Evolutionary conservation across 768 basidiomycete species (phyloP).

Genomic region (Omphalotus guepiniiformis): DNA sequence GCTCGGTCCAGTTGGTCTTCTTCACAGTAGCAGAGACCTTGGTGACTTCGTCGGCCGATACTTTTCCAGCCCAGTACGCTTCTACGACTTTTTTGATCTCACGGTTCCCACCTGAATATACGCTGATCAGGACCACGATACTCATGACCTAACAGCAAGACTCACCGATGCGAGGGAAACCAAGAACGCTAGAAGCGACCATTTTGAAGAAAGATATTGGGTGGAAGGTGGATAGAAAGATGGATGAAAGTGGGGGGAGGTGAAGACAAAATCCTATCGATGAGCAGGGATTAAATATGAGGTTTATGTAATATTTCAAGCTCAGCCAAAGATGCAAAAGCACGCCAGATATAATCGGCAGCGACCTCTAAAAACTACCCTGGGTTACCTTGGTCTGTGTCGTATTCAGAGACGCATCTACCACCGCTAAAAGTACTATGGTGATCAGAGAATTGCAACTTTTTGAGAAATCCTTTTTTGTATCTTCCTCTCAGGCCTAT

Average conservation of each 20-base stretch:
- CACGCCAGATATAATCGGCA: too few relatives aligned
- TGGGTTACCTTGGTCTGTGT: too few relatives aligned
- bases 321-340: too few relatives aligned
- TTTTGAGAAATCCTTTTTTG: too few relatives aligned
- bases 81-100: constrained; percentile 81
- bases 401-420: too few relatives aligned
- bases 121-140: not conserved
- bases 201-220: constrained; percentile 22
- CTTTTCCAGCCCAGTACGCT: constrained; percentile 76
- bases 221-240: not conserved
- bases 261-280: not conserved
- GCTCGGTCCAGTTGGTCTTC: constrained; percentile 59
- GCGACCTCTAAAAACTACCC: too few relatives aligned
- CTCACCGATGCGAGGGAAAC: constrained; percentile 64
- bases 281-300: too few relatives aligned
- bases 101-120: constrained; percentile 54
- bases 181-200: constrained; percentile 60
- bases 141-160: constrained; percentile 5
- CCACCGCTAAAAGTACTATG: too few relatives aligned
- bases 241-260: not conserved
- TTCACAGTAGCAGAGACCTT: constrained; percentile 62
- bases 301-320: too few relatives aligned
- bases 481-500: too few relatives aligned
- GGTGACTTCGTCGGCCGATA: constrained; percentile 58
- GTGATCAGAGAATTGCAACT: too few relatives aligned